Conservation (phyloP, 73 alveolate genomes). For the Paramecium sexaurelia region DNA sequence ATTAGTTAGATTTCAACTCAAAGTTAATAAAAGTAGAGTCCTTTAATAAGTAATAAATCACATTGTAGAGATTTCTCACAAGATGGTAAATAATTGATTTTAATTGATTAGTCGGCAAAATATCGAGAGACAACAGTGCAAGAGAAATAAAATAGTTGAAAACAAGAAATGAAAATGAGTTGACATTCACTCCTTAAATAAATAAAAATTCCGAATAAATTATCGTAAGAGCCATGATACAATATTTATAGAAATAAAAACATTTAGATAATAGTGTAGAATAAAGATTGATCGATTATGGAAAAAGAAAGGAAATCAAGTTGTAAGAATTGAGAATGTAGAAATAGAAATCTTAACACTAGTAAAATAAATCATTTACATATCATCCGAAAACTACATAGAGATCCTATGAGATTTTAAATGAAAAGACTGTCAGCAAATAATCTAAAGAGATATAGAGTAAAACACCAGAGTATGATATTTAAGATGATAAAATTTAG, state of each 20-base stretch:
- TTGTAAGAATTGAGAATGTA: neutral
- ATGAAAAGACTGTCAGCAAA: neutral
- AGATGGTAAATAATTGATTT: neutral
- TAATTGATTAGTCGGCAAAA: neutral
- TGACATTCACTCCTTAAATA: constrained; percentile 42
- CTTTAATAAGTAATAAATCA: neutral
- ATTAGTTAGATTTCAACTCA: neutral
- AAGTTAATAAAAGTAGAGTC: neutral
- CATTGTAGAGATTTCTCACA: neutral
- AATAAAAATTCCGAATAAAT: constrained; percentile 1
- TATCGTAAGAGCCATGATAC: neutral
- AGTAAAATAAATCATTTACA: constrained; percentile 7
- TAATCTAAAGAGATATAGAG: neutral
- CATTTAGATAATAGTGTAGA: neutral
- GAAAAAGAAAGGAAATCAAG: neutral
- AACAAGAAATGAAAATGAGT: neutral
- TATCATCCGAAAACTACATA: neutral
- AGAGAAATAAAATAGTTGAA: neutral
- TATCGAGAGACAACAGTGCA: neutral
- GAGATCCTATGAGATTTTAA: constrained; percentile 4
- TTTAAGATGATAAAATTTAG: neutral
- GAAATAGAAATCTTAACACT: neutral
- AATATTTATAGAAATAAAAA: neutral
- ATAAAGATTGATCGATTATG: neutral
- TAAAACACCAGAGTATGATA: neutral